Percentiles rank a stretch among this genome's conserved stretches.
Conservation (phyloP, 163 green algal species). For the Trebouxia gelatinosa region DNA sequence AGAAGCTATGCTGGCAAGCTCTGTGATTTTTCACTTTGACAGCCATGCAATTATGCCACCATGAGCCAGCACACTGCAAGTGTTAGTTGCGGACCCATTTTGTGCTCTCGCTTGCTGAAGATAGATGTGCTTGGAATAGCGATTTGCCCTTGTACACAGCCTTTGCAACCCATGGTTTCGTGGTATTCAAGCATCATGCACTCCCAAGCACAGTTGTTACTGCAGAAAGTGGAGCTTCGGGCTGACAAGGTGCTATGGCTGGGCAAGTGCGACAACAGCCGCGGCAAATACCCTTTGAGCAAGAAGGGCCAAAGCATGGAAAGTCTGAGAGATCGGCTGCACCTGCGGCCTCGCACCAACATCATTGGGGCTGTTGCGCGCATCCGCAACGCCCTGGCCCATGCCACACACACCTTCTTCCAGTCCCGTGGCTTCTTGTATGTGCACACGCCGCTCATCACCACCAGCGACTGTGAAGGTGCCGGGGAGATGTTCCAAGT, state of each 20-base stretch:
- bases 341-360: slow-evolving; percentile 85
- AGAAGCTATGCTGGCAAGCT: too few relatives aligned
- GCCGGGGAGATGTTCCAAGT: slow-evolving; percentile 99
- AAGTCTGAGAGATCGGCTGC: slow-evolving; percentile 92
- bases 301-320: slow-evolving; percentile 93
- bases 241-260: slow-evolving; percentile 72
- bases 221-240: slow-evolving; percentile 82
- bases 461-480: slow-evolving; percentile 93
- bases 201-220: not conserved
- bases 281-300: slow-evolving; percentile 88
- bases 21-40: too few relatives aligned
- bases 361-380: slow-evolving; percentile 74
- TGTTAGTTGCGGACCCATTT: too few relatives aligned
- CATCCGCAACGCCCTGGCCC: slow-evolving; percentile 94
- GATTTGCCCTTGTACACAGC: too few relatives aligned
- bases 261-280: slow-evolving; percentile 51
- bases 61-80: too few relatives aligned
- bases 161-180: not conserved
- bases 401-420: slow-evolving; percentile 95
- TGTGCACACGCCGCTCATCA: slow-evolving; percentile 98
- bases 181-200: not conserved
- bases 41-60: too few relatives aligned
- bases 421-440: slow-evolving; percentile 93
- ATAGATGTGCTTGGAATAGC: too few relatives aligned
- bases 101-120: too few relatives aligned